Conservation (phyloP, 805 yeast genomes). For the Barnettozyma pratensis region DNA sequence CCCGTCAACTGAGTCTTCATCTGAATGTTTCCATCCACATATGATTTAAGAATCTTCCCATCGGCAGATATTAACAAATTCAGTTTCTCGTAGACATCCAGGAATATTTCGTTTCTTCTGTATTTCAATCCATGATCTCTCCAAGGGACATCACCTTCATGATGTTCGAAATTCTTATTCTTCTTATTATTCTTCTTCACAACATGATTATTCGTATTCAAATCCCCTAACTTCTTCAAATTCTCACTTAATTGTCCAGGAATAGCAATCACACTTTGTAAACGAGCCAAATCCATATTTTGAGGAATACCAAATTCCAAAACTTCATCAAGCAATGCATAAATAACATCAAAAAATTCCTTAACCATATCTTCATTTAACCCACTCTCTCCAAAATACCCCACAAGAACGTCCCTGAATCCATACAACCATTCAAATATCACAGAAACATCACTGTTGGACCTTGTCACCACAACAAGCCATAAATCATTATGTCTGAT, state of each 20-base stretch:
- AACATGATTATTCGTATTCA: neutral
- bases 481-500: slow-evolving; percentile 60
- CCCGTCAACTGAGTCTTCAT: slow-evolving; percentile 74
- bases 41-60: slow-evolving; percentile 60
- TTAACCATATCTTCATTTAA: slow-evolving; percentile 46
- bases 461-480: slow-evolving; percentile 84
- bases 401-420: slow-evolving; percentile 48
- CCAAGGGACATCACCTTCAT: slow-evolving; percentile 47
- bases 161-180: neutral
- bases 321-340: slow-evolving; percentile 73
- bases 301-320: slow-evolving; percentile 78
- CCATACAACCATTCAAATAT: slow-evolving; percentile 75
- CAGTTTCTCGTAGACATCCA: slow-evolving; percentile 73
- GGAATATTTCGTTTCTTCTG: slow-evolving; percentile 72
- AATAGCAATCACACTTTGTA: slow-evolving; percentile 30
- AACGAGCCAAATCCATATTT: slow-evolving; percentile 45
- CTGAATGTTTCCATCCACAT: slow-evolving; percentile 70
- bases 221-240: neutral
- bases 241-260: slow-evolving; percentile 13
- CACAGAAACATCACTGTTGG: slow-evolving; percentile 78
- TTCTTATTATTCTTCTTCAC: slow-evolving; percentile 3
- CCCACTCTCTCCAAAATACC: slow-evolving; percentile 27
- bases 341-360: slow-evolving; percentile 62
- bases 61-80: slow-evolving; percentile 62
- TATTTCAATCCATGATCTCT: slow-evolving; percentile 65